Evolutionary conservation across 768 basidiomycete species (phyloP).

Genomic region (Collybiopsis luxurians): DNA sequence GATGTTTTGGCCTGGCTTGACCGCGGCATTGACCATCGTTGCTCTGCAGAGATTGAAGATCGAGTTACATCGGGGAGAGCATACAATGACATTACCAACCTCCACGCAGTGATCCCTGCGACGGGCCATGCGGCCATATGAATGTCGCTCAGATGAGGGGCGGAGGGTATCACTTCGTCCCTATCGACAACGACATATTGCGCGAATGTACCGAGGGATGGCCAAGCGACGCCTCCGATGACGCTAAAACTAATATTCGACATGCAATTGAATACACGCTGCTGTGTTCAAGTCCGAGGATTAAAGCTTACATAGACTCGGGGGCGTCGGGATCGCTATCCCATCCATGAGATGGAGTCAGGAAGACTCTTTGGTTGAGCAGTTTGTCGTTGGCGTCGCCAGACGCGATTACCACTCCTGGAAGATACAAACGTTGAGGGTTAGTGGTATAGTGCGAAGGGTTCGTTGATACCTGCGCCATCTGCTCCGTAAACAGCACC

Average conservation of each 20-base stretch:
- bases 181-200: slow-evolving; percentile 76
- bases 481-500: slow-evolving; percentile 69
- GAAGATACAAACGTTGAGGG: not conserved
- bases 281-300: not conserved
- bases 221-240: slow-evolving; percentile 56
- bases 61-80: too few species aligned
- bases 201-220: slow-evolving; percentile 67
- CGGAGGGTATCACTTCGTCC: slow-evolving; percentile 62
- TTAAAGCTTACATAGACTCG: slow-evolving; percentile 47
- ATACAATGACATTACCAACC: too few species aligned
- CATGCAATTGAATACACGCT: slow-evolving; percentile 1
- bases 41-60: slow-evolving; percentile 47
- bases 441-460: not conserved
- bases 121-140: slow-evolving; percentile 78
- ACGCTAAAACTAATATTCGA: slow-evolving; percentile 52
- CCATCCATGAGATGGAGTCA: slow-evolving; percentile 81
- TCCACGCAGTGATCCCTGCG: slow-evolving; percentile 80
- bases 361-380: slow-evolving; percentile 64
- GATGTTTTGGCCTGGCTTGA: slow-evolving; percentile 64
- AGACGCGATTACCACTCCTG: slow-evolving; percentile 65
- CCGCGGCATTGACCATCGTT: slow-evolving; percentile 59
- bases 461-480: slow-evolving; percentile 53
- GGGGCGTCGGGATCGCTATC: slow-evolving; percentile 60
- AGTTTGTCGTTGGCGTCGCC: slow-evolving; percentile 58
- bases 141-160: slow-evolving; percentile 63